phyloP scores from a whole-genome alignment of 768 basidiomycete genomes.

The Rhodosporidiobolus odoratus region DNA sequence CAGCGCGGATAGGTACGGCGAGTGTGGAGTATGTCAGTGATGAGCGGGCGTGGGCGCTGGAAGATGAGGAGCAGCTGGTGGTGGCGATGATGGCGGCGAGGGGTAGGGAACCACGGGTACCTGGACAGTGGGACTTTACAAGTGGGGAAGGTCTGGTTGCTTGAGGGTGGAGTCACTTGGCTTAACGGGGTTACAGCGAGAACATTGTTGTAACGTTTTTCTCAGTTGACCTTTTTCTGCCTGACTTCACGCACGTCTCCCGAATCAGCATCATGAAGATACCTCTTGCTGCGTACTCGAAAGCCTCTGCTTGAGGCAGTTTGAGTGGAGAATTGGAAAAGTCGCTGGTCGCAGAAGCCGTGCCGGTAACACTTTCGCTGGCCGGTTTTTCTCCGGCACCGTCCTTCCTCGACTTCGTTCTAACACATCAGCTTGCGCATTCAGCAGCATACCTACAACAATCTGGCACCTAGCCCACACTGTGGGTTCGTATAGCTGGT shows the following conservation, averaged over 20 bases:
- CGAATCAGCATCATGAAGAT: too few relatives aligned
- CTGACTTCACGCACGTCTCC: too few relatives aligned
- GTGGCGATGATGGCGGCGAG: not conserved
- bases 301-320: too few relatives aligned
- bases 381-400: too few relatives aligned
- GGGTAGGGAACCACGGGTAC: slow-evolving; percentile 10
- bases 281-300: too few relatives aligned
- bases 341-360: too few relatives aligned
- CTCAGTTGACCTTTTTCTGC: too few relatives aligned
- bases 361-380: too few relatives aligned
- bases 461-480: too few relatives aligned
- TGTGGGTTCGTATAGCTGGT: too few relatives aligned
- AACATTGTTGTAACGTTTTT: not conserved
- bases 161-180: not conserved
- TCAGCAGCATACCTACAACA: not conserved
- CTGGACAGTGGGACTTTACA: slow-evolving; percentile 36
- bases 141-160: not conserved
- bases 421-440: not conserved
- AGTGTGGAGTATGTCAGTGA: slow-evolving; percentile 20
- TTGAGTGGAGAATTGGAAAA: too few relatives aligned
- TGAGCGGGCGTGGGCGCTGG: slow-evolving; percentile 21
- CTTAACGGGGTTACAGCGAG: not conserved
- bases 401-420: too few relatives aligned
- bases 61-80: not conserved
- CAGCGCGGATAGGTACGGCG: slow-evolving; percentile 15